These are phyloP conservation scores for Pseudopyricularia cyperi DNA, from an alignment of 2,329 filamentous ascomycete species.

Conservation along the genomic window DNA sequence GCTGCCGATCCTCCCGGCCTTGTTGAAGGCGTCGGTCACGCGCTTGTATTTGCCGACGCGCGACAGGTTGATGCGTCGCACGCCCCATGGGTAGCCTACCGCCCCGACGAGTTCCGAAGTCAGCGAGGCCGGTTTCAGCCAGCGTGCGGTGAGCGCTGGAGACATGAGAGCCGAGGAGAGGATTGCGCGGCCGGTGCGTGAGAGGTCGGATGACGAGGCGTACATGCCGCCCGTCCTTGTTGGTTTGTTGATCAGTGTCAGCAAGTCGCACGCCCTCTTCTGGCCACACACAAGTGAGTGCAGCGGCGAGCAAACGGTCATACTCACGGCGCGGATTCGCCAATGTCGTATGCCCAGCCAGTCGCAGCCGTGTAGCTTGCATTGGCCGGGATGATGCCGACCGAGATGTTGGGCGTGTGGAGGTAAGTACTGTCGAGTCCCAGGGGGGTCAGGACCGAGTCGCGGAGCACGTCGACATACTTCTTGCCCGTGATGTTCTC, in stretches of 20 bases:
- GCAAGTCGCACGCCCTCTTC: not conserved
- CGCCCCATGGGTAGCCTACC: conserved; percentile 30
- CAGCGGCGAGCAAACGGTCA: not conserved
- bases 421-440: conserved; percentile 16
- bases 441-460: conserved; percentile 17
- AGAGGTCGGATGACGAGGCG: conserved; percentile 26
- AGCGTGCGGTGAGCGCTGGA: conserved; percentile 22
- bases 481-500: conserved; percentile 22
- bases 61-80: conserved; percentile 17
- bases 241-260: conserved; percentile 18
- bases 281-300: not conserved
- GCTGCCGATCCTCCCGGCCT: conserved; percentile 16
- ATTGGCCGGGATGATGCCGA: conserved; percentile 12
- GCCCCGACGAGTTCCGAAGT: conserved; percentile 22
- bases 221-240: conserved; percentile 26
- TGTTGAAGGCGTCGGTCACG: conserved; percentile 9
- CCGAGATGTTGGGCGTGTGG: conserved; percentile 3
- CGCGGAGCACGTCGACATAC: conserved; percentile 14
- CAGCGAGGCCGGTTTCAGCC: conserved; percentile 26
- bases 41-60: conserved; percentile 4
- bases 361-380: conserved; percentile 4
- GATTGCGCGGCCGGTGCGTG: conserved; percentile 27
- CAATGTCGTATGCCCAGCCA: conserved; percentile 21
- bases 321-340: conserved; percentile 25
- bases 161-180: conserved; percentile 22